Percentiles rank a stretch among this genome's conserved stretches.
Evolutionary conservation across 441 rosid genomes (phyloP).

Genomic region (Adansonia grandidieri): DNA sequence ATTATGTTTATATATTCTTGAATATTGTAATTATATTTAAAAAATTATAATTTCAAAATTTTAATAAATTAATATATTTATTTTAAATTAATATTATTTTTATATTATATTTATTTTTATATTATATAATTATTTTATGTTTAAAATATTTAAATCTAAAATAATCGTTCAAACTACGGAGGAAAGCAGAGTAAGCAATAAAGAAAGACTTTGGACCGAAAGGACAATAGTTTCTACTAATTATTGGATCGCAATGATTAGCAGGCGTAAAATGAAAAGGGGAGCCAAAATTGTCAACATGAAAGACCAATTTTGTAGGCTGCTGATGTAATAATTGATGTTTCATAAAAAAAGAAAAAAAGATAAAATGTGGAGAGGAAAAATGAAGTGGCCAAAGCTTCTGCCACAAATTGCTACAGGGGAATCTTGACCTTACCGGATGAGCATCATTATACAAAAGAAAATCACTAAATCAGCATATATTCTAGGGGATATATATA

Average conservation of each 20-base stretch:
- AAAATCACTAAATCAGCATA: background rate
- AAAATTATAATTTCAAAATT: too few species aligned
- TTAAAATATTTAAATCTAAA: too few species aligned
- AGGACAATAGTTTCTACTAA: background rate
- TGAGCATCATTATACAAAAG: background rate
- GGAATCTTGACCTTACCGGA: background rate
- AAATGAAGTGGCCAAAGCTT: background rate
- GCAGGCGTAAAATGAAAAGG: background rate
- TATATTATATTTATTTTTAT: too few species aligned
- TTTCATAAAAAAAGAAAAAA: background rate
- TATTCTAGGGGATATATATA: background rate
- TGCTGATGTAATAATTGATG: too few species aligned
- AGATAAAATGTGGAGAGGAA: background rate
- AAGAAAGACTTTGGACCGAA: background rate
- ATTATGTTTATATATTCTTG: too few species aligned
- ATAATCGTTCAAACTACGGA: too few species aligned
- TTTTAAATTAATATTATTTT: too few species aligned
- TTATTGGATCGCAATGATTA: background rate
- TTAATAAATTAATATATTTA: too few species aligned
- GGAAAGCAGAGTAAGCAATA: too few species aligned
- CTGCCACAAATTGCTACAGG: background rate
- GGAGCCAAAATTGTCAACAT: background rate
- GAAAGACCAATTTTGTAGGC: background rate
- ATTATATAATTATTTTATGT: too few species aligned
- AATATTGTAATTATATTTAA: too few species aligned